Evolutionary conservation across 371 early-diverging fungal species (phyloP), one percentile per base, ranked within the genome.

Genomic region (Dichotomocladium elegans): DNA sequence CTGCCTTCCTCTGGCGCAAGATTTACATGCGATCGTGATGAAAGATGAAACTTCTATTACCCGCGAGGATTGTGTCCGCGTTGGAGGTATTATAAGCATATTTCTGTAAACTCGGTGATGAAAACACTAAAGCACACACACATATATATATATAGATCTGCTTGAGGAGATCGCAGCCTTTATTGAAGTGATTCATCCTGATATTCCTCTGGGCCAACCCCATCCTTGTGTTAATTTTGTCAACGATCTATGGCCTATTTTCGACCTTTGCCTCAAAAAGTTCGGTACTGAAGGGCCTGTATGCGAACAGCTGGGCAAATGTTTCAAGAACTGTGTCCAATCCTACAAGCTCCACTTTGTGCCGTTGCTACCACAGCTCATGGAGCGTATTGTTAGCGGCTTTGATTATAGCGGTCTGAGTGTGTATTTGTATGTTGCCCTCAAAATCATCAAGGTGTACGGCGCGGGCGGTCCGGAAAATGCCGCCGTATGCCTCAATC

Each of bases 1-100:
- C 60, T 88, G 90, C 61, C 54, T 88, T 26, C 96, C 96, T 1
- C 77, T 93, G 11, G 93, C 90, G 9, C 86, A 89, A 48, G 71
- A 84, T 47, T 42, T 86, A 12, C 78, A 80, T 26, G 52, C 17
- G 9, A 43, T 82, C 33, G 80, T 73, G 9, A 53, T 62, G 7
- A 71, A 74, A 53, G 77, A 67, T 12, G 57, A 61, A 28, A 42
- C 55, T 9, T 54, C 26, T 12, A 15, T 69, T 3, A 50, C 59
- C 3, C 66, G 75, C 3, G 66, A 63, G 6, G 74, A 74, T 0
- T 56, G 66, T 34, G 58, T 61, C 24, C 48, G 64, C 22, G 77
- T 74, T 22, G 75, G 74, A 57, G 79, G 79, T 77, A 68, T 44
- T 57, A 14, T 17, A 29, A 11, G 14, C n/a, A 8, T 26, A 7